Base-by-base conservation (phyloP, 805 yeast genomes). In the Grigorovia jiainica region DNA sequence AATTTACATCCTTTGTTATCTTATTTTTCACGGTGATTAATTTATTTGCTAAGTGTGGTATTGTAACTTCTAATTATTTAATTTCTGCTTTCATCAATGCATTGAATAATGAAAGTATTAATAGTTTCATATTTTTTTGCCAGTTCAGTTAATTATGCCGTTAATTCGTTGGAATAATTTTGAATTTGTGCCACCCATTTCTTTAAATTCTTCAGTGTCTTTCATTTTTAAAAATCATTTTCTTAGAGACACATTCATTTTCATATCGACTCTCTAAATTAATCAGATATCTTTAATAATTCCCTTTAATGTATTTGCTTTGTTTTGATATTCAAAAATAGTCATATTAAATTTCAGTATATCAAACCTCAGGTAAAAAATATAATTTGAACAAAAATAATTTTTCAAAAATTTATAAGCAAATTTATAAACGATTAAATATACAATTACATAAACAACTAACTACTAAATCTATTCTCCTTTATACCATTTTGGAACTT, bases 301-400 rank as follows among this genome's bases (percentile, higher is more conserved):
- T 1, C 50, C 55, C 33, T 55, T 52, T 29, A 65, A 47, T 2
- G 70, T 54, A 3, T 44, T 37, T n/a, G 51, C 57, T 39, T 63
- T 64, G 46, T 73, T 72, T 31, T 58, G 52, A 10, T 62, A 62
- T 44, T 75, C 76, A 36, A 72, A 58, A 21, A 44, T 44, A 20
- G 49, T 44, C 10, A 66, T 49, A 20, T 61, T 56, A 25, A 53
- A 29, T 2, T 55, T 40, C 0, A 64, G 40, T 1, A n/a, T n/a
- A n/a, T n/a, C n/a, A n/a, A n/a, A n/a, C n/a, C n/a, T n/a, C n/a
- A n/a, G n/a, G n/a, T n/a, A n/a, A n/a, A n/a, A n/a, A n/a, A n/a
- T n/a, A n/a, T n/a, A n/a, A n/a, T n/a, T n/a, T n/a, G n/a, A n/a
- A n/a, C n/a, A n/a, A n/a, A n/a, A n/a, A n/a, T n/a, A n/a, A n/a